Percentiles rank a stretch among this genome's conserved stretches.
Conservation (phyloP, 2,329 filamentous ascomycete species). For the Cercospora canescens region DNA sequence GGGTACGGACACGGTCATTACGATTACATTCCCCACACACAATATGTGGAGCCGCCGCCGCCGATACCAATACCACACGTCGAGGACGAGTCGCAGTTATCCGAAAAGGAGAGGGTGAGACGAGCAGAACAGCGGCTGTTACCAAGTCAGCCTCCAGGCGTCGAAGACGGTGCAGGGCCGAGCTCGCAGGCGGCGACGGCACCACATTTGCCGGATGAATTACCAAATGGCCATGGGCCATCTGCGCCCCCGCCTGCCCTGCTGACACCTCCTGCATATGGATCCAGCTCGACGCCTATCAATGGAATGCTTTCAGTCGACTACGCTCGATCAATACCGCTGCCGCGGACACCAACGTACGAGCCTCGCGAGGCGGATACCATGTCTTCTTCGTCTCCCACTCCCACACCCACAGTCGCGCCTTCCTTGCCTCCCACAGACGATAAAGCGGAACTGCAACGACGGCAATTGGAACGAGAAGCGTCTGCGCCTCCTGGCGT, state of each 20-base stretch:
- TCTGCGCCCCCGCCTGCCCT: constrained; percentile 22
- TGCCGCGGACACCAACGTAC: constrained; percentile 20
- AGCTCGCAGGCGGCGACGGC: constrained; percentile 37
- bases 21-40: constrained; percentile 11
- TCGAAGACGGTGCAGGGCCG: constrained; percentile 26
- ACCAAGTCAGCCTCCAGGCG: constrained; percentile 71
- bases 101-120: constrained; percentile 79
- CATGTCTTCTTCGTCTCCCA: constrained; percentile 1
- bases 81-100: constrained; percentile 61
- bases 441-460: constrained; percentile 78
- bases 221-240: constrained; percentile 6
- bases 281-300: constrained; percentile 3
- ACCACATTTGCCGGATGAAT: constrained; percentile 31
- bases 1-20: constrained; percentile 11
- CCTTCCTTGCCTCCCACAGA: constrained; percentile 48
- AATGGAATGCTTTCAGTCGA: constrained; percentile 11
- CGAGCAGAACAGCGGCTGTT: constrained; percentile 76
- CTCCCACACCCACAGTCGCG: not conserved
- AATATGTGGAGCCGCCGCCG: constrained; percentile 20
- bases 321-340: constrained; percentile 15
- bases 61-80: constrained; percentile 55
- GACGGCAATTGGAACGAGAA: constrained; percentile 42
- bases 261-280: constrained; percentile 21
- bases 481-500: constrained; percentile 41
- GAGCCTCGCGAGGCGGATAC: constrained; percentile 12